phyloP scores from a whole-genome alignment of 345 rosid species.

The Acer negundo region DNA sequence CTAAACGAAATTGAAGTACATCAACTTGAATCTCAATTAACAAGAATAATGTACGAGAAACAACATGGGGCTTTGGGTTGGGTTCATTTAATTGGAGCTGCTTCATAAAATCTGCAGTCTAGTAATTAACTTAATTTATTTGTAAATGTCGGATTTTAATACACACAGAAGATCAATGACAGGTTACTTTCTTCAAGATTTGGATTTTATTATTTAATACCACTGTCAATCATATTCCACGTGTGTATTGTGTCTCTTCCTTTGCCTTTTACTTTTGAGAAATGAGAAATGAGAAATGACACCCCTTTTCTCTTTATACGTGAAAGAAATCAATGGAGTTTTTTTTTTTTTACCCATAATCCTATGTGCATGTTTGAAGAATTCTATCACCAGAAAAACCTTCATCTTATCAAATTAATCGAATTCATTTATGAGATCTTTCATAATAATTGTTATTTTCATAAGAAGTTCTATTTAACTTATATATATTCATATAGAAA shows the following conservation, averaged over 20 bases:
- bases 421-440: too few relatives aligned
- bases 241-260: background rate
- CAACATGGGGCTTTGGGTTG: background rate
- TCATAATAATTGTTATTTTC: too few relatives aligned
- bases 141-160: background rate
- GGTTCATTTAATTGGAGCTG: background rate
- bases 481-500: too few relatives aligned
- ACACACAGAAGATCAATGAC: background rate
- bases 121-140: too few relatives aligned
- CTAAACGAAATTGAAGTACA: background rate
- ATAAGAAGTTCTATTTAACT: too few relatives aligned
- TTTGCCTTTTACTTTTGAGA: background rate
- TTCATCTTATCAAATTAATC: too few relatives aligned
- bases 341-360: too few relatives aligned
- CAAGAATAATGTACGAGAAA: background rate
- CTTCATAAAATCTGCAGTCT: background rate
- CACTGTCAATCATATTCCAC: conserved; percentile 6
- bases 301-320: too few relatives aligned
- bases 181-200: conserved; percentile 17
- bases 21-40: background rate
- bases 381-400: too few relatives aligned
- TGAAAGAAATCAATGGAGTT: too few relatives aligned
- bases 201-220: conserved; percentile 6
- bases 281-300: background rate
- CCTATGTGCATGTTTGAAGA: too few relatives aligned